These are phyloP conservation scores for Wickerhamiella occidentalis DNA, from an alignment of 805 yeast genomes.

Conservation along the genomic window DNA sequence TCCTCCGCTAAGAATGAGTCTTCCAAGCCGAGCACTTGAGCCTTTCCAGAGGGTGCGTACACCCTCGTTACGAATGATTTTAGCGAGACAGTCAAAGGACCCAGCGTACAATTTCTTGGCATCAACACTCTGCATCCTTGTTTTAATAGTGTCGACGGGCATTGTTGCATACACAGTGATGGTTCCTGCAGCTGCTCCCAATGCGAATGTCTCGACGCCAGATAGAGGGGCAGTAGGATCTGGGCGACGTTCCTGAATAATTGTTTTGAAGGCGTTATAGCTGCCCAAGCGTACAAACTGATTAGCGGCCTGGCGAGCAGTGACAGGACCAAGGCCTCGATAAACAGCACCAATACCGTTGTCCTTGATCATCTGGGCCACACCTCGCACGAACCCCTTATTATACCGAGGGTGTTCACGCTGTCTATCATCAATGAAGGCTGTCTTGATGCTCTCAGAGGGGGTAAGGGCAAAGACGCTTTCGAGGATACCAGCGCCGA, in stretches of 20 bases:
- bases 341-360: constrained; percentile 76
- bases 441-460: constrained; percentile 92
- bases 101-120: constrained; percentile 58
- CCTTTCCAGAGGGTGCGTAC: constrained; percentile 92
- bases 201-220: constrained; percentile 66
- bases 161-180: constrained; percentile 83
- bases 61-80: constrained; percentile 78
- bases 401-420: constrained; percentile 58
- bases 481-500: constrained; percentile 92
- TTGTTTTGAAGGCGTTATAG: constrained; percentile 73
- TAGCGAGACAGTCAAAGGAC: constrained; percentile 70
- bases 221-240: constrained; percentile 64
- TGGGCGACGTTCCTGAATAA: constrained; percentile 58
- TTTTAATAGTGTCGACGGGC: constrained; percentile 93
- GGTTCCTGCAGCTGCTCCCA: constrained; percentile 82
- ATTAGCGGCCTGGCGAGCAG: constrained; percentile 90
- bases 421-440: constrained; percentile 86
- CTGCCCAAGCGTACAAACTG: constrained; percentile 91
- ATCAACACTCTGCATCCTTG: constrained; percentile 91
- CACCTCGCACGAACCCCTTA: constrained; percentile 46
- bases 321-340: constrained; percentile 83
- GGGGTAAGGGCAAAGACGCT: constrained; percentile 93
- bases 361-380: constrained; percentile 54
- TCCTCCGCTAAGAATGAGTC: constrained; percentile 89
- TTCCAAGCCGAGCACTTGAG: constrained; percentile 91